Evolutionary conservation across 352 stramenopile species (phyloP).

Genomic region (Peronosclerospora sorghi): DNA sequence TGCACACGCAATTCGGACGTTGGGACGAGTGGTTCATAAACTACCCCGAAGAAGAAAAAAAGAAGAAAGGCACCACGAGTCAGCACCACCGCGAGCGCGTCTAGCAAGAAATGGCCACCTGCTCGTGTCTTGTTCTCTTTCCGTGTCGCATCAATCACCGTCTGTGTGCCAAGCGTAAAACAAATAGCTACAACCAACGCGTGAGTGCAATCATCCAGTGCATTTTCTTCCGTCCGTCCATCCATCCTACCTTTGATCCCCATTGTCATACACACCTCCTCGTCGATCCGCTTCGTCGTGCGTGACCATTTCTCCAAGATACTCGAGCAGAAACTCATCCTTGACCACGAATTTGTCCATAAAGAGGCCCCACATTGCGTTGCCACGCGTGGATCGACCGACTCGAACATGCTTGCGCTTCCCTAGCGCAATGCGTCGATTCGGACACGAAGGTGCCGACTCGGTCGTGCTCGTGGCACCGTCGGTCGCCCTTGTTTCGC

Average conservation of each 20-base stretch:
- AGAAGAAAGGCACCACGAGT: too few species aligned
- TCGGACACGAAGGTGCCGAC: too few species aligned
- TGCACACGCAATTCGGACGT: conserved; percentile 81
- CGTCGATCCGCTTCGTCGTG: conserved; percentile 86
- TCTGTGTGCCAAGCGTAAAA: conserved; percentile 91
- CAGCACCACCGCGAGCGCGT: too few species aligned
- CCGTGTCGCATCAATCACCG: conserved; percentile 86
- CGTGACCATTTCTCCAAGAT: conserved; percentile 89
- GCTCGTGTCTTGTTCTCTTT: conserved; percentile 92
- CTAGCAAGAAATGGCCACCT: conserved; percentile 4
- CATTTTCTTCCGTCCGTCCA: not conserved
- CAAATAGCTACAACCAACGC: conserved; percentile 53
- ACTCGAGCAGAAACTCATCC: conserved; percentile 91
- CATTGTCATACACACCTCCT: conserved; percentile 88
- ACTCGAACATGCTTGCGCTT: conserved; percentile 64
- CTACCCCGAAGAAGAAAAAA: conserved; percentile 11
- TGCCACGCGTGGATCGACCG: conserved; percentile 64
- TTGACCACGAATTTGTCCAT: conserved; percentile 81
- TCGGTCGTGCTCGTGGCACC: too few species aligned
- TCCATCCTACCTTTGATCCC: conserved; percentile 49
- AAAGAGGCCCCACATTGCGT: conserved; percentile 88
- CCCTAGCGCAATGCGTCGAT: conserved; percentile 41
- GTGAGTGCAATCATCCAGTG: conserved; percentile 1
- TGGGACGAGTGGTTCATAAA: conserved; percentile 85
- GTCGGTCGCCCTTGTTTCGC: conserved; percentile 4